These are phyloP conservation scores for Phytophthora pisi DNA, from an alignment of 352 stramenopile genomes.

Conservation along the genomic window DNA sequence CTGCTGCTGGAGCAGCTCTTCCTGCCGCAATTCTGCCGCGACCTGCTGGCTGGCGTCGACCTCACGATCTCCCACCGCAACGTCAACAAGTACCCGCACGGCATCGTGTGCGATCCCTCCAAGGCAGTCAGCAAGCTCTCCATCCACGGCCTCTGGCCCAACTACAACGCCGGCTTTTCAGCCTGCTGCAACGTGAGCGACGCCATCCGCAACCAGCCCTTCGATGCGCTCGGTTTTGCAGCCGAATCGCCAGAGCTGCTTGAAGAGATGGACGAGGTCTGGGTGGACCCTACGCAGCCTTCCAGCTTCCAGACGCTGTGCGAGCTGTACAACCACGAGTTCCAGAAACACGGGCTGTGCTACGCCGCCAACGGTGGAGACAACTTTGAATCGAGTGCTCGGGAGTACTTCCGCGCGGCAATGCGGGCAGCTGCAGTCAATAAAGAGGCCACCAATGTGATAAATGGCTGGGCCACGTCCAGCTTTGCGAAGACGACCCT, in stretches of 20 bases:
- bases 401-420: constrained; percentile 40
- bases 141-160: constrained; percentile 65
- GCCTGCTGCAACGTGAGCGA: constrained; percentile 55
- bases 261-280: constrained; percentile 40
- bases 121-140: constrained; percentile 39
- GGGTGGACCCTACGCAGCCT: constrained; percentile 53
- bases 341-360: constrained; percentile 88
- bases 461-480: constrained; percentile 39
- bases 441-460: constrained; percentile 26
- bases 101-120: constrained; percentile 43
- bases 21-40: constrained; percentile 61
- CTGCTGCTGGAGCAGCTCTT: constrained; percentile 63
- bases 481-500: constrained; percentile 33
- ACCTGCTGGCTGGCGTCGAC: constrained; percentile 53
- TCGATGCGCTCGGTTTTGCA: constrained; percentile 37
- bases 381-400: constrained; percentile 37
- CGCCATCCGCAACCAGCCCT: constrained; percentile 39
- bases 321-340: constrained; percentile 89
- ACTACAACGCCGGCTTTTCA: constrained; percentile 47
- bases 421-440: constrained; percentile 30
- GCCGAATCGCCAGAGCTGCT: constrained; percentile 39
- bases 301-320: constrained; percentile 56
- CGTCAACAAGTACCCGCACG: constrained; percentile 48
- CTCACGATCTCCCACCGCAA: constrained; percentile 58
- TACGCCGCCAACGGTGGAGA: constrained; percentile 55